These are phyloP conservation scores for Mycena venus DNA, from an alignment of 768 basidiomycete species.

Conservation along the genomic window DNA sequence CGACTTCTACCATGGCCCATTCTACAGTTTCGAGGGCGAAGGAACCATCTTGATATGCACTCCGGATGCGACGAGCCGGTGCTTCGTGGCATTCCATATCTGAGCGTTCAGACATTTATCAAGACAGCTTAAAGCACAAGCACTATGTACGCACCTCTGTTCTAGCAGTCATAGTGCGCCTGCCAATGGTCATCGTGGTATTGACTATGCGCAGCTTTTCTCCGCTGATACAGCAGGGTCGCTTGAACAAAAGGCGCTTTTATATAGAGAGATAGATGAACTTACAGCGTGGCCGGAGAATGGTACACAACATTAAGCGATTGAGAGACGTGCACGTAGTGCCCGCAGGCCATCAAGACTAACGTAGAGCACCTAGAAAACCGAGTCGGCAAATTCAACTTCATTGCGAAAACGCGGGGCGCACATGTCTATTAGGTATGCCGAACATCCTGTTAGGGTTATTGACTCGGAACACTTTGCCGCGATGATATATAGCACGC, in stretches of 20 bases:
- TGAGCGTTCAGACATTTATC: background rate
- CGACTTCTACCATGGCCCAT: background rate
- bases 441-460: background rate
- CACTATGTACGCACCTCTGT: background rate
- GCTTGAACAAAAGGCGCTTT: background rate
- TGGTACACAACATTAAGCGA: background rate
- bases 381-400: background rate
- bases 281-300: background rate
- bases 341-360: background rate
- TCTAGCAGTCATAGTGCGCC: background rate
- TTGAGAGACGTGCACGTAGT: background rate
- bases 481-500: background rate
- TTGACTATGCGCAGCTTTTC: background rate
- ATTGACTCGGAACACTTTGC: background rate
- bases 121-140: background rate
- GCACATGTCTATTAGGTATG: background rate
- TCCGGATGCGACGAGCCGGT: constrained; percentile 3
- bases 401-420: background rate
- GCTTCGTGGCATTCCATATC: background rate
- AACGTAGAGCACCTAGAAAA: background rate
- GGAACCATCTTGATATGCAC: constrained; percentile 13
- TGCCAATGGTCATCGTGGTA: background rate
- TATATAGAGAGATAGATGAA: background rate
- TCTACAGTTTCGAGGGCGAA: background rate
- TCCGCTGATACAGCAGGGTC: background rate